Base-by-base conservation (phyloP, 129 eudicot species). In the Artemisia tridentata region DNA sequence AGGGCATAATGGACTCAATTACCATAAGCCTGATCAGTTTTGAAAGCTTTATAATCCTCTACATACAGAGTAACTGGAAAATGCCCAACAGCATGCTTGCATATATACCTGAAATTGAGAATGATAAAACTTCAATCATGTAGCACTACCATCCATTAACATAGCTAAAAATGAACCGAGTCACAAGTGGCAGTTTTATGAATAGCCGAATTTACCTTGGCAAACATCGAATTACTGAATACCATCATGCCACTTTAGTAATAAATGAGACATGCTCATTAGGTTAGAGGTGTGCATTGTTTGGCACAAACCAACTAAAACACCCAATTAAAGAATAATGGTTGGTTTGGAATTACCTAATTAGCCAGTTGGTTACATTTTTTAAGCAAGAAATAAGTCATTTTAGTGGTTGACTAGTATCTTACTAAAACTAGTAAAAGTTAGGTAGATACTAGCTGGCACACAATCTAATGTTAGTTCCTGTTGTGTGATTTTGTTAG, bases 1-100 rank as follows among this genome's bases (percentile, higher is more conserved):
- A 41, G 50, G 53, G 14, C 65, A 69, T 38, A 51, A 51, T 50
- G 63, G 45, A 68, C 34, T 69, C 66, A 54, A 11, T 51, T 82
- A 90, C 97, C 99, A 79, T 93, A 93, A 50, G 99, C 91, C 73
- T 85, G 86, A 80, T 85, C 84, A 41, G 97, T 96, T 76, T 84
- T 83, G 76, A 93, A 93, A 74, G 96, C 96, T 72, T 87, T 84
- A 55, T 83, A 81, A 75, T 93, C 97, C 81, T 93, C 99, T 19
- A 93, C 93, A 73, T 84, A 67, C 38, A 93, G 73, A 53, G 79
- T 80, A 66, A 90, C 83, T 13, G 99, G 99, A 68, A 95, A 95
- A 84, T 87, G 90, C 45, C 96, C 96, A 21, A 82, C 79, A 25
- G 88, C 93, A 79, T 95, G 89, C 82, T 90, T 88, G 72, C 99